Evolutionary conservation across 1,139 yeast genomes (phyloP), one percentile per base, ranked within the genome.

Genomic region (Lodderomyces margitis): DNA sequence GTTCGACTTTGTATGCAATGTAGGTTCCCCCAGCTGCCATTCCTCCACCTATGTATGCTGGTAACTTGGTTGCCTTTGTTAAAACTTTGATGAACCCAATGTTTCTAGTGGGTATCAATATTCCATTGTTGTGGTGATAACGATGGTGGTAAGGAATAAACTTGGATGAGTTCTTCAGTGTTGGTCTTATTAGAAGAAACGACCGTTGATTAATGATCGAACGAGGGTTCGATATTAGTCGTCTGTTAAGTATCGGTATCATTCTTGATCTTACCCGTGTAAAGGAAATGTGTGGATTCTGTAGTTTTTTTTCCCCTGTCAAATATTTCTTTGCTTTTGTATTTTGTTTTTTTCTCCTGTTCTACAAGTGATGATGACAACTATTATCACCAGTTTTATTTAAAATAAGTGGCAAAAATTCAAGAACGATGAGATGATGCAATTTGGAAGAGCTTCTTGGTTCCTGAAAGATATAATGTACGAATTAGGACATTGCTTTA

Each of bases 21-120:
- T 89, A 92, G 3, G 96, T 85, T 0, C 96, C 95, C 3, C 95
- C 96, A 7, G 97, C 98, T 1, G 95, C 96, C 36, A 89, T 64
- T 0, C 96, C 88, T 7, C 96, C 95, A 1, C 96, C 96, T 1
- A 87, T 66, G 50, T 87, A 87, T 0, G 88, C 91, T 0, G 95
- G 95, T 1, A 85, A 62, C 46, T 78, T 77, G 3, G 80, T 74
- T 2, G 68, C 68, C 36, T 65, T 52, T 7, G 64, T 62, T 23
- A 66, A 36, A 4, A 75, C 66, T 53, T 80, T 83, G 28, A 78
- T 74, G 31, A 85, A 74, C 9, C 72, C 71, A 21, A 70, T 50
- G 40, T 68, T 61, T 44, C 76, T 49, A 12, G 48, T 50, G 9
- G 49, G 45, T 9, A 40, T 34, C n/a, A 34, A 15, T 28, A 28